phyloP scores from a whole-genome alignment of 2,329 filamentous ascomycete genomes.

The Cercospora sp. region DNA sequence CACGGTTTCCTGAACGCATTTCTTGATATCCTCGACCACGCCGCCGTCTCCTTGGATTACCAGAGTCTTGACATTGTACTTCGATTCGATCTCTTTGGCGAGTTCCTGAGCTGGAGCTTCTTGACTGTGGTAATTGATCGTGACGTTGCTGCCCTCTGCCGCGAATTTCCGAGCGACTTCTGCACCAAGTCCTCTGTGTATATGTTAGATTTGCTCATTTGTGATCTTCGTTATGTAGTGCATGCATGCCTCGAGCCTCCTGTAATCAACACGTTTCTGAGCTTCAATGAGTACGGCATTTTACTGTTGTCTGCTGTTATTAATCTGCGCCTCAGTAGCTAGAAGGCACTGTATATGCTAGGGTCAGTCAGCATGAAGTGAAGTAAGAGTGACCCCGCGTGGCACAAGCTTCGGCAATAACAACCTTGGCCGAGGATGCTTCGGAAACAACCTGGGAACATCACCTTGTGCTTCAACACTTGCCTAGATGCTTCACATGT shows the following conservation, averaged over 20 bases:
- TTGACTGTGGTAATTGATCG: constrained; percentile 71
- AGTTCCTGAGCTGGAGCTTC: constrained; percentile 61
- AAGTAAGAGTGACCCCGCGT: constrained; percentile 1
- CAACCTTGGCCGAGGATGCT: constrained; percentile 1
- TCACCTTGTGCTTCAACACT: neutral
- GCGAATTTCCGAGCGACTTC: constrained; percentile 68
- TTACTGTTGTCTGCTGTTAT: constrained; percentile 12
- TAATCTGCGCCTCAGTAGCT: neutral
- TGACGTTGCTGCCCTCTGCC: constrained; percentile 65
- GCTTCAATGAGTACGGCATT: constrained; percentile 65
- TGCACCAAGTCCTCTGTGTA: constrained; percentile 68
- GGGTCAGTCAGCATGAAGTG: constrained; percentile 2
- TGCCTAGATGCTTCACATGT: neutral
- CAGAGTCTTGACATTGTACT: constrained; percentile 55
- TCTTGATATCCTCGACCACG: constrained; percentile 58
- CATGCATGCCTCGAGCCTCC: constrained; percentile 60
- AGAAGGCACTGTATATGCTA: neutral
- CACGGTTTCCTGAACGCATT: constrained; percentile 61
- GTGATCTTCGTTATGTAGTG: neutral
- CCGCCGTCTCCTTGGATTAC: constrained; percentile 68
- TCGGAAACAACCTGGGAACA: neutral
- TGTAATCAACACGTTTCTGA: constrained; percentile 64
- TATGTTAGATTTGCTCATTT: neutral
- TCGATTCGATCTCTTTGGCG: constrained; percentile 54
- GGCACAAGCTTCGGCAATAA: constrained; percentile 4